Evolutionary conservation across 805 yeast species (phyloP).

Genomic region (Starmera quercuum): DNA sequence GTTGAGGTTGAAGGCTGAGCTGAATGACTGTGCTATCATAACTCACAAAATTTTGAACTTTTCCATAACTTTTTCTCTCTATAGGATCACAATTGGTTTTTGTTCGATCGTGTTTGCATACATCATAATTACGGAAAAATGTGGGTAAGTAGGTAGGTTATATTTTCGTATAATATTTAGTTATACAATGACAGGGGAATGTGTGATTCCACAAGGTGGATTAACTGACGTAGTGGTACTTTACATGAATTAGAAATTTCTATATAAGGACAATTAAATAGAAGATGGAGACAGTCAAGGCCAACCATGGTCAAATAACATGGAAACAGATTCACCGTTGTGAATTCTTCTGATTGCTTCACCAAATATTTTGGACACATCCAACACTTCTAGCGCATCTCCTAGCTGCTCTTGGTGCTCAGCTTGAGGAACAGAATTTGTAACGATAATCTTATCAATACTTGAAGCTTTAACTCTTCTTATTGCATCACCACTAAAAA

Average conservation of each 20-base stretch:
- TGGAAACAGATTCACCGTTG: slow-evolving; percentile 93
- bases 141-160: too few species aligned
- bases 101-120: too few species aligned
- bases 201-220: too few species aligned
- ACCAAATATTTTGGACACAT: slow-evolving; percentile 81
- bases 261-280: neutral
- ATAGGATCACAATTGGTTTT: neutral
- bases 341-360: slow-evolving; percentile 95
- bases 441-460: slow-evolving; percentile 80
- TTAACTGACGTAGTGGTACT: too few species aligned
- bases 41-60: neutral
- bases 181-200: too few species aligned
- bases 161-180: too few species aligned
- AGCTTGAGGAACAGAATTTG: slow-evolving; percentile 86
- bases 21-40: neutral
- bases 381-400: slow-evolving; percentile 69
- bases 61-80: neutral
- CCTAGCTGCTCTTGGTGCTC: slow-evolving; percentile 46
- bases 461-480: slow-evolving; percentile 56
- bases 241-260: neutral
- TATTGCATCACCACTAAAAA: slow-evolving; percentile 88
- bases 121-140: too few species aligned
- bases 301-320: slow-evolving; percentile 80
- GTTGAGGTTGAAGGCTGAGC: slow-evolving; percentile 8
- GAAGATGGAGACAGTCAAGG: slow-evolving; percentile 4